Conservation (phyloP, 805 yeast genomes). For the Ogataea pignaliae region DNA sequence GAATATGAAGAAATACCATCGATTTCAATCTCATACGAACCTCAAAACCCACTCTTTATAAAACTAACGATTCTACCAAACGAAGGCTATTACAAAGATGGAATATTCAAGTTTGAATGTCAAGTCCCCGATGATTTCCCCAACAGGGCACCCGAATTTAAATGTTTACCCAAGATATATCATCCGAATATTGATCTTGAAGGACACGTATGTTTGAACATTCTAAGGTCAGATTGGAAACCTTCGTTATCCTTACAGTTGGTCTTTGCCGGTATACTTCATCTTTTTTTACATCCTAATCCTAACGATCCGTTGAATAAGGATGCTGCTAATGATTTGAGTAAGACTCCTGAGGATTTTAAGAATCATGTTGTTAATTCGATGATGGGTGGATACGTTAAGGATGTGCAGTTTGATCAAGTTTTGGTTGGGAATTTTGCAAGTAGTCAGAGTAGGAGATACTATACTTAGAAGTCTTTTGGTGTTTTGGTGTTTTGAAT, state of each 20-base stretch:
- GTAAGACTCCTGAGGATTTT: constrained; percentile 44
- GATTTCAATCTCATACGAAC: constrained; percentile 47
- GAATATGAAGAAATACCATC: constrained; percentile 57
- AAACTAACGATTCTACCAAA: constrained; percentile 55
- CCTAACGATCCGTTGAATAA: constrained; percentile 90
- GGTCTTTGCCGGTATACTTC: constrained; percentile 79
- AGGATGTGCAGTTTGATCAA: constrained; percentile 55
- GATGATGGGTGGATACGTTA: constrained; percentile 71
- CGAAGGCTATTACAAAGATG: constrained; percentile 69
- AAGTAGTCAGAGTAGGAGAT: background rate
- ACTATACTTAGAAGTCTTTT: background rate
- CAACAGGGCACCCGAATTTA: constrained; percentile 86
- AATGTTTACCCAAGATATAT: constrained; percentile 66
- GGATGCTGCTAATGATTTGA: constrained; percentile 68
- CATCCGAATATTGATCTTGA: constrained; percentile 92
- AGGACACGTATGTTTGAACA: constrained; percentile 90
- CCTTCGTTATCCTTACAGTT: constrained; percentile 84
- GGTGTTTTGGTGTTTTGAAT: no score
- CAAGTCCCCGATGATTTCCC: constrained; percentile 72
- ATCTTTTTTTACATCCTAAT: constrained; percentile 84
- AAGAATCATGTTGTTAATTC: constrained; percentile 50
- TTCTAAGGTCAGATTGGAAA: constrained; percentile 92
- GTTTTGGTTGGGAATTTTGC: constrained; percentile 33
- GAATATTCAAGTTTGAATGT: constrained; percentile 66
- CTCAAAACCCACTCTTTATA: constrained; percentile 57